Percentiles rank a stretch among this genome's conserved stretches.
Evolutionary conservation across 257 asterid genomes (phyloP).

Genomic region (Scutellaria minor): DNA sequence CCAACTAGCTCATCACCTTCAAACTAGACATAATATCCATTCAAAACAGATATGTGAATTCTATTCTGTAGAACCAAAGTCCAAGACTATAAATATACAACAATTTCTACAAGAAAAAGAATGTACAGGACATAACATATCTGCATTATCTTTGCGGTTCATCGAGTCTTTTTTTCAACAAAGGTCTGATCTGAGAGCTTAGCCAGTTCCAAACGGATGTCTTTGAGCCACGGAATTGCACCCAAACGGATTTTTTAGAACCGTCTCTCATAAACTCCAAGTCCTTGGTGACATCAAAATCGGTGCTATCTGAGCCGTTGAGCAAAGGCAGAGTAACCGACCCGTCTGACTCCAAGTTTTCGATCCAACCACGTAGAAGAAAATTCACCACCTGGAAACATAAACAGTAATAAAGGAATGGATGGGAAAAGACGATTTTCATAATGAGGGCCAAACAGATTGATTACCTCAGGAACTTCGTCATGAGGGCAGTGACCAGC

Average conservation of each 20-base stretch:
- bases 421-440: background rate
- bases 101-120: background rate
- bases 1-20: no score
- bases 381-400: slow-evolving; percentile 68
- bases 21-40: background rate
- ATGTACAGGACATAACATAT: slow-evolving; percentile 26
- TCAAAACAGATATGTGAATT: background rate
- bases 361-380: slow-evolving; percentile 76
- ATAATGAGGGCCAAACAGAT: background rate
- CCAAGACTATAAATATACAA: background rate
- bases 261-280: slow-evolving; percentile 60
- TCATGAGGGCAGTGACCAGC: slow-evolving; percentile 99
- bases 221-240: slow-evolving; percentile 57
- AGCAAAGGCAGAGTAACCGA: slow-evolving; percentile 58
- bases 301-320: slow-evolving; percentile 45
- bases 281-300: slow-evolving; percentile 45
- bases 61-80: no score
- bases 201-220: slow-evolving; percentile 66
- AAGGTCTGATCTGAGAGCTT: slow-evolving; percentile 45
- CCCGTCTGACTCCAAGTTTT: slow-evolving; percentile 63
- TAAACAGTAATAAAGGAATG: background rate
- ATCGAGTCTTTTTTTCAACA: background rate
- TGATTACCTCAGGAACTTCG: slow-evolving; percentile 93
- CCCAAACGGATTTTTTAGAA: slow-evolving; percentile 49
- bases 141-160: slow-evolving; percentile 12